phyloP scores from a whole-genome alignment of 2,329 filamentous ascomycete genomes.

The Sarocladium kiliense region DNA sequence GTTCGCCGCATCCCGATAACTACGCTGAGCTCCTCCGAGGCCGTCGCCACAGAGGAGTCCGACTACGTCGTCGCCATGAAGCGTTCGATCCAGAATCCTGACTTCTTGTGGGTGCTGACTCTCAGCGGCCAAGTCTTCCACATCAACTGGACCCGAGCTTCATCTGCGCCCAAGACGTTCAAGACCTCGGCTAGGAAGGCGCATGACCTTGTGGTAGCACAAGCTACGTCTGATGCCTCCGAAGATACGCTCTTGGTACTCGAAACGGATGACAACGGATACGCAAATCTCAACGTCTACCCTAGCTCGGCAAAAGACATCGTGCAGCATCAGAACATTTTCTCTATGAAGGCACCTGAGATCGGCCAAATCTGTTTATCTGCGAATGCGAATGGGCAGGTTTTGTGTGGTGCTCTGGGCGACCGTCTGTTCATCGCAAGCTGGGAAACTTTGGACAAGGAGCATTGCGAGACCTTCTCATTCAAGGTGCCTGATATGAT shows the following conservation, averaged over 20 bases:
- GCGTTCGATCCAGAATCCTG: constrained; percentile 31
- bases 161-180: constrained; percentile 28
- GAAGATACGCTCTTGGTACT: constrained; percentile 44
- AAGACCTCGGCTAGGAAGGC: constrained; percentile 36
- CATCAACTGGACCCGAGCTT: constrained; percentile 52
- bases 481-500: constrained; percentile 60
- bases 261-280: constrained; percentile 32
- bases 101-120: constrained; percentile 55
- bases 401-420: constrained; percentile 42
- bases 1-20: constrained; percentile 62
- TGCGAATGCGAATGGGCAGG: constrained; percentile 47
- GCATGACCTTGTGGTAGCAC: constrained; percentile 38
- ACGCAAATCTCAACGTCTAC: constrained; percentile 41
- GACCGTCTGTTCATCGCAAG: constrained; percentile 29
- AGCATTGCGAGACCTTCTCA: constrained; percentile 50
- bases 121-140: constrained; percentile 52
- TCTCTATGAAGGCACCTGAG: constrained; percentile 30
- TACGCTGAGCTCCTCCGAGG: constrained; percentile 16
- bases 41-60: constrained; percentile 18
- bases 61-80: constrained; percentile 35
- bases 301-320: constrained; percentile 17
- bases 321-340: constrained; percentile 26
- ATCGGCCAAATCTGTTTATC: constrained; percentile 37
- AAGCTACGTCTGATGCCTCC: constrained; percentile 14
- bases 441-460: constrained; percentile 18